phyloP scores from a whole-genome alignment of 2,329 filamentous ascomycete species.

The Exophiala sp. region DNA sequence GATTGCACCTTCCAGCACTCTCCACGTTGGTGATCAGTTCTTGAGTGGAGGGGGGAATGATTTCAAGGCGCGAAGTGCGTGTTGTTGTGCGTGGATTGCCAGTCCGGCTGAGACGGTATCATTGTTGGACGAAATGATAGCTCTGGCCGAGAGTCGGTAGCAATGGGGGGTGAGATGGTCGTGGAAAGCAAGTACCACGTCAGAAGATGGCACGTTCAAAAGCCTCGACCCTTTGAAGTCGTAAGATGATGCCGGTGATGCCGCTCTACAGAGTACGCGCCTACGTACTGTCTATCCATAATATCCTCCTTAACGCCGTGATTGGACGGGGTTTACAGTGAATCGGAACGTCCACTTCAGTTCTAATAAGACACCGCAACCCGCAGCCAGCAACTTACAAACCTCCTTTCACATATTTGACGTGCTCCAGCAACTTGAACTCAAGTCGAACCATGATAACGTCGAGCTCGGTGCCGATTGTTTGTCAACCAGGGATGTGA shows the following conservation, averaged over 20 bases:
- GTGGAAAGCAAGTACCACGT: too few relatives aligned
- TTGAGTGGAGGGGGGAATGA: constrained; percentile 92
- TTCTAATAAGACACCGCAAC: background rate
- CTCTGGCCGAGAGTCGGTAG: constrained; percentile 3
- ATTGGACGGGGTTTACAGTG: too few relatives aligned
- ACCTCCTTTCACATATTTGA: background rate
- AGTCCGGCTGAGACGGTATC: constrained; percentile 86
- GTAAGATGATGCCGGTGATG: too few relatives aligned
- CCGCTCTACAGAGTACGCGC: too few relatives aligned
- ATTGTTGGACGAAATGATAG: constrained; percentile 65
- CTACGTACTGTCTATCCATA: too few relatives aligned
- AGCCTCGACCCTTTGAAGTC: too few relatives aligned
- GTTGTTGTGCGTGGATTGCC: constrained; percentile 95
- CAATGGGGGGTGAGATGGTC: too few relatives aligned
- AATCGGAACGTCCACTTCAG: too few relatives aligned
- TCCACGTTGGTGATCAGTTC: constrained; percentile 96
- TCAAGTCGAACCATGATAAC: background rate
- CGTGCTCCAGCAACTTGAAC: background rate
- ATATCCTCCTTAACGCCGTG: too few relatives aligned
- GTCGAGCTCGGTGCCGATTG: background rate
- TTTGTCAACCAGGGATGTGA: constrained; percentile 3
- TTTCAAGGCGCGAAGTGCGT: constrained; percentile 88
- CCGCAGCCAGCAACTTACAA: too few relatives aligned
- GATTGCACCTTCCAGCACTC: constrained; percentile 55
- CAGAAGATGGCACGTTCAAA: too few relatives aligned